Percentiles rank a stretch among this genome's conserved stretches.
Evolutionary conservation across 2,329 filamentous ascomycete genomes (phyloP).

Genomic region (Aspergillus novoparasiticus): DNA sequence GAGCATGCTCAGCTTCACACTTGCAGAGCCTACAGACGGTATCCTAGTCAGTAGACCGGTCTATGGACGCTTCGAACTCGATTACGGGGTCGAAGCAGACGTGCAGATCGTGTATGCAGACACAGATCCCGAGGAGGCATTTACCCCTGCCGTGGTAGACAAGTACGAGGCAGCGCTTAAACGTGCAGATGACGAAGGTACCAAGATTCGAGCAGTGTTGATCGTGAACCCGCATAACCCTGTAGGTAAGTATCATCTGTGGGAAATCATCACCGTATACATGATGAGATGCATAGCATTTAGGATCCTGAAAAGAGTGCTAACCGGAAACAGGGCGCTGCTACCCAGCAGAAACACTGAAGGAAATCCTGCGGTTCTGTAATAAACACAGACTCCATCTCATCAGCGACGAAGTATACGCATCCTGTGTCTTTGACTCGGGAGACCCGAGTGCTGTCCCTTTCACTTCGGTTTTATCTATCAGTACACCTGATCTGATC

Average conservation of each 20-base stretch:
- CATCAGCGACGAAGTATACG: conserved; percentile 61
- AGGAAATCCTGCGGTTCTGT: conserved; percentile 53
- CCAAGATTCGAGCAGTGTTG: conserved; percentile 44
- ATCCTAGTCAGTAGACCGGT: conserved; percentile 51
- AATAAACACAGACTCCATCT: conserved; percentile 54
- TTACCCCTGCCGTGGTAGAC: conserved; percentile 33
- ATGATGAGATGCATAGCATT: background rate
- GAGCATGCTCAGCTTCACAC: conserved; percentile 45
- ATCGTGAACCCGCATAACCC: conserved; percentile 51
- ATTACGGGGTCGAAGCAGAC: conserved; percentile 50
- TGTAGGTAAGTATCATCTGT: conserved; percentile 29
- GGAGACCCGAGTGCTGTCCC: conserved; percentile 37
- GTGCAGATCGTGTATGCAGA: conserved; percentile 44
- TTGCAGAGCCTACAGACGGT: conserved; percentile 50
- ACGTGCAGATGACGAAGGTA: conserved; percentile 33
- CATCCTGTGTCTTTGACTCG: conserved; percentile 51
- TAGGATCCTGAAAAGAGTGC: background rate
- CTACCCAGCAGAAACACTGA: conserved; percentile 46
- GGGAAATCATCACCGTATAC: background rate
- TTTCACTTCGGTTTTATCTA: conserved; percentile 51
- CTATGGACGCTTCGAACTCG: conserved; percentile 53
- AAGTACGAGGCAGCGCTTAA: conserved; percentile 43
- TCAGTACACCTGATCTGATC: conserved; percentile 48
- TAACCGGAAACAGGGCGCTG: conserved; percentile 39
- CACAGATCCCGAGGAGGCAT: conserved; percentile 42